Base-by-base conservation (phyloP, 208 protist genomes). In the Trypanosomatidae sp. region DNA sequence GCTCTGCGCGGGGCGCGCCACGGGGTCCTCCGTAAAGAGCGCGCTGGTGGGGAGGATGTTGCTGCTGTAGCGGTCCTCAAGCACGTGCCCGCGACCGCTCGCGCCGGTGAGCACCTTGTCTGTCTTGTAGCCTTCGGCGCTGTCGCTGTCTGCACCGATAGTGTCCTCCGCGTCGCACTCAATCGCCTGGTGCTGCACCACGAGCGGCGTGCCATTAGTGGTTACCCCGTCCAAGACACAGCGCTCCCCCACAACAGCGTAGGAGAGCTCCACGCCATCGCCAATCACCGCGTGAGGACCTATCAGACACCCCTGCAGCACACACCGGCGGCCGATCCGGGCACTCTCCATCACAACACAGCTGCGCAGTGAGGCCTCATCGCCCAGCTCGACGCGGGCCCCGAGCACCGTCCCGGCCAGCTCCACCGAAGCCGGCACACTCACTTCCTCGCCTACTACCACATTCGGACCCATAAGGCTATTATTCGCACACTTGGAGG, bases 301-400 rank as follows among this genome's bases (percentile, higher is more conserved):
- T 47, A 97, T 84, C 50, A 97, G 69, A 36, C 73, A 91, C 69
- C 83, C 78, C 30, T 81, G 78, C 33, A 97, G 65, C 36, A 77
- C 59, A 71, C 86, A 93, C 36, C 81, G 65, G 19, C 77, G 60
- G 7, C 90, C 90, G 62, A 97, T 84, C 12, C 67, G 58, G 5
- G 83, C 87, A 28, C 86, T 80, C 41, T 93, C 87, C 69, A 94
- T 79, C 22, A 97, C 46, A 10, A 97, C 90, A 69, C 89, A 91
- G 62, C 82, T 83, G 47, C 81, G 81, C 65, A 97, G 62, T 22
- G 60, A 66, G 13, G 77, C 73, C 33, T 79, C 83, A 17, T 90
- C 84, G 33, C 92, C 88, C 58, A 96, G 74, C 44, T 77, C 64
- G 33, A 92, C 88, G 59, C 83, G 70, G 10, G 81, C 74, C 49